Evolutionary conservation across 805 yeast genomes (phyloP).

Genomic region (Wickerhamiella azyma): DNA sequence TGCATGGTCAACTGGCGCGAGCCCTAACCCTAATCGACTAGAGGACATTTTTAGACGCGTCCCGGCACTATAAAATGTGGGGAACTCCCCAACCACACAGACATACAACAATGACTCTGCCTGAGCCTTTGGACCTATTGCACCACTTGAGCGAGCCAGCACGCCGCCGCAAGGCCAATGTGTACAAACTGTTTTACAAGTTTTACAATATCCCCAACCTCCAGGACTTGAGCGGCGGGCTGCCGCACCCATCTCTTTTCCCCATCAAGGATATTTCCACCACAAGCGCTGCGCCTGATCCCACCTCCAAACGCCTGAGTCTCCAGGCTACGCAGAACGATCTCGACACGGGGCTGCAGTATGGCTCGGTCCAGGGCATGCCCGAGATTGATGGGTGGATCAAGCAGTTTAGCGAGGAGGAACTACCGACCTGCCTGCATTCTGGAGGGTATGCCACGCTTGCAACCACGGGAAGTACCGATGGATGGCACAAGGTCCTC

Average conservation of each 20-base stretch:
- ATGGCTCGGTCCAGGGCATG: conserved; percentile 76
- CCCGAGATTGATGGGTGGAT: conserved; percentile 55
- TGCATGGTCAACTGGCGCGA: neutral
- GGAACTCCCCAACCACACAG: neutral
- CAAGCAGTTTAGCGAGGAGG: conserved; percentile 39
- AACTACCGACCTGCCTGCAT: conserved; percentile 12
- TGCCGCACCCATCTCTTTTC: conserved; percentile 18
- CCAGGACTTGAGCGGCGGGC: conserved; percentile 19
- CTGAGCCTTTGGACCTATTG: conserved; percentile 10
- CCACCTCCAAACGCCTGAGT: neutral
- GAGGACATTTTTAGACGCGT: neutral
- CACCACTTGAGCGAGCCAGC: conserved; percentile 18
- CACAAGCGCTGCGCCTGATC: conserved; percentile 5
- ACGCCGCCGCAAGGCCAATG: conserved; percentile 17
- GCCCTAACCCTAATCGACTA: neutral
- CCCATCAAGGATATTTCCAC: conserved; percentile 16
- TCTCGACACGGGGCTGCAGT: conserved; percentile 71
- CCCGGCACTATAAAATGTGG: neutral
- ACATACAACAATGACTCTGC: neutral
- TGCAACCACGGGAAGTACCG: conserved; percentile 19
- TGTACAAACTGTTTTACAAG: conserved; percentile 20
- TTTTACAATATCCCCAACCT: conserved; percentile 18
- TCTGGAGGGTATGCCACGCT: conserved; percentile 16
- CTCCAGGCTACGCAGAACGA: conserved; percentile 8
- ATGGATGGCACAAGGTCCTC: conserved; percentile 19